Base-by-base conservation (phyloP, 1,284 basidiomycete genomes). In the Earliella scabrosa region DNA sequence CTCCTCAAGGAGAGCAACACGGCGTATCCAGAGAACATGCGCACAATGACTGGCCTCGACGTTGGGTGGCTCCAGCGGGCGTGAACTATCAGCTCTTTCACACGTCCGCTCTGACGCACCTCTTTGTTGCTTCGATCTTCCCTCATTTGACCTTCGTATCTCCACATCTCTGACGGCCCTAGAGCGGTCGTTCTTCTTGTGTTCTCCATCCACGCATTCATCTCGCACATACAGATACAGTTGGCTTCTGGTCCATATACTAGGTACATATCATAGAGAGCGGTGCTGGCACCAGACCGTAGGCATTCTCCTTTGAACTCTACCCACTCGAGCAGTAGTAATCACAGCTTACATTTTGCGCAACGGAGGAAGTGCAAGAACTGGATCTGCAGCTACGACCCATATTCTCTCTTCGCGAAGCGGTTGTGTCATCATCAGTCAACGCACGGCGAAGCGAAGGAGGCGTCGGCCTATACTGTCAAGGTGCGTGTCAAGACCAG, bases 11-110 rank as follows among this genome's bases (percentile, higher is more conserved):
- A 92, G 71, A 92, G 88, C 64, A 92, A 87, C 59, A 71, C 68
- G 4, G 82, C 86, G 4, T 93, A 93, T 67, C 90, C 91, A 0
- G 82, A 86, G 66, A 78, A 79, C 56, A 78, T 91, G 78, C 82
- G 87, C 32, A 81, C 77, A 40, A 88, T 93, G 86, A 91, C 87
- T 20, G 88, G 86, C 10, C 72, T 93, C 60, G 82, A 90, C 58
- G 87, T 93, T 49, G 90, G 90, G 10, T 93, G 89, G 89, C 73
- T 93, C 56, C 80, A 77, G 48, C 72, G 73, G 11, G 35, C 52
- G 40, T 49, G 50, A 46, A 36, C 48, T 51, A 40, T 59, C 49
- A 29, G n/a, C 43, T 29, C 46, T 44, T 45, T 48, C 31, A 24
- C 32, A 14, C n/a, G 38, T 16, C 34, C 27, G 41, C 6, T 44